These are phyloP conservation scores for Zelopaecilomyces penicillatus DNA, from an alignment of 2,329 filamentous ascomycete genomes.

Conservation along the genomic window DNA sequence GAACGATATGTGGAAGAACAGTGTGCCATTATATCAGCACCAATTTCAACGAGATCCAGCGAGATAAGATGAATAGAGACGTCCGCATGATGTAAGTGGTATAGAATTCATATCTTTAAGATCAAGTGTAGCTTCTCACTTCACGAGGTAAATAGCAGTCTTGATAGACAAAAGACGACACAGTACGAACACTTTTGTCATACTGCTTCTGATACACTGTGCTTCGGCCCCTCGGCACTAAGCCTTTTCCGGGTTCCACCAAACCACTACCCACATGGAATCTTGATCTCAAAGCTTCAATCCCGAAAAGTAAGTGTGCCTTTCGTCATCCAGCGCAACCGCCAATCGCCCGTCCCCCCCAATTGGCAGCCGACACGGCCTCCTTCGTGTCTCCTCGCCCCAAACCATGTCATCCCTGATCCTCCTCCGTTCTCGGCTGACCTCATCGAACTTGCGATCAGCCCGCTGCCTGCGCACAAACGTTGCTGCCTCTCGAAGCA, in stretches of 20 bases:
- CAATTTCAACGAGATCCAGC: too few relatives aligned
- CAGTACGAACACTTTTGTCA: too few relatives aligned
- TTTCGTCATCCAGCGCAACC: neutral
- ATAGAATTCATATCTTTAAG: too few relatives aligned
- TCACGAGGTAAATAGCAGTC: too few relatives aligned
- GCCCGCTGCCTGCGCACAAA: neutral
- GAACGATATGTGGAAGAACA: too few relatives aligned
- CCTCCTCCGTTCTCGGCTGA: conserved; percentile 7
- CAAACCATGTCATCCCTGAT: conserved; percentile 7
- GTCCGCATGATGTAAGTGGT: too few relatives aligned
- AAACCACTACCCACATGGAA: neutral
- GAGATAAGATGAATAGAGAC: too few relatives aligned
- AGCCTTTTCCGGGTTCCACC: neutral
- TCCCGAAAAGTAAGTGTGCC: neutral
- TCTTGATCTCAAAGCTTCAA: neutral
- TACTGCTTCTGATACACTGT: too few relatives aligned
- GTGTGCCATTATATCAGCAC: too few relatives aligned
- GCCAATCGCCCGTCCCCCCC: conserved; percentile 2
- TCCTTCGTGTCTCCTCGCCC: conserved; percentile 6
- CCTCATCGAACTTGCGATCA: conserved; percentile 1
- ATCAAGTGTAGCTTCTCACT: too few relatives aligned
- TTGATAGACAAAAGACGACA: too few relatives aligned
- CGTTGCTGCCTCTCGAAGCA: neutral
- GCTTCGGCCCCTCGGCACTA: neutral
- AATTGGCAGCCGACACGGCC: conserved; percentile 12